Evolutionary conservation across 345 rosid species (phyloP), one percentile per base, ranked within the genome.

Genomic region (Rhodomyrtus tomentosa): DNA sequence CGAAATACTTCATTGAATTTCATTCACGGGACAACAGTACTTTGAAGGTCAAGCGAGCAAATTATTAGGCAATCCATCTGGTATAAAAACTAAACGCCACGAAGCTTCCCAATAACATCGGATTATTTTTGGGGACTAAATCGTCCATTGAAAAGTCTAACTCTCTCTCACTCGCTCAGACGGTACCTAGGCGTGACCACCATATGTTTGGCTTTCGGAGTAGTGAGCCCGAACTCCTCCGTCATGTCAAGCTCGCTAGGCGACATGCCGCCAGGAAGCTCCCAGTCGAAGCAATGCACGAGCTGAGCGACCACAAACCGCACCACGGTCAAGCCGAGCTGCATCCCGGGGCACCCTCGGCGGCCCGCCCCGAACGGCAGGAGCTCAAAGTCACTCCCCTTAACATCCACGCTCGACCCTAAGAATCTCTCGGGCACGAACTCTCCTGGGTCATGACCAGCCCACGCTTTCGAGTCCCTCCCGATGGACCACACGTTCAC

Each of bases 351-450:
- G n/a, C n/a, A n/a, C n/a, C n/a, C n/a, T n/a, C n/a, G n/a, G n/a
- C n/a, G n/a, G n/a, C n/a, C n/a, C n/a, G n/a, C n/a, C n/a, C n/a
- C n/a, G n/a, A n/a, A n/a, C n/a, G n/a, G n/a, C n/a, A n/a, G n/a
- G n/a, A n/a, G n/a, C n/a, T n/a, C n/a, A n/a, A n/a, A n/a, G n/a
- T n/a, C n/a, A n/a, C n/a, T n/a, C n/a, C n/a, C n/a, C n/a, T n/a
- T n/a, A n/a, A n/a, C n/a, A n/a, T n/a, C n/a, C n/a, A n/a, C n/a
- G n/a, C n/a, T n/a, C n/a, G n/a, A n/a, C 5, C 87, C 90, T 0
- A 22, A 12, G 68, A 92, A 91, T 38, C 92, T 38, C 92, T 92
- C 92, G 0, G 92, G 93, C 1, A n/a, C 10, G 48, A 92, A 91
- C 79, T 84, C 81, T 45, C 89, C 91, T 7, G 88, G 84, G 21